These are phyloP conservation scores for Mycena indigotica DNA, from an alignment of 768 basidiomycete genomes.

Conservation along the genomic window DNA sequence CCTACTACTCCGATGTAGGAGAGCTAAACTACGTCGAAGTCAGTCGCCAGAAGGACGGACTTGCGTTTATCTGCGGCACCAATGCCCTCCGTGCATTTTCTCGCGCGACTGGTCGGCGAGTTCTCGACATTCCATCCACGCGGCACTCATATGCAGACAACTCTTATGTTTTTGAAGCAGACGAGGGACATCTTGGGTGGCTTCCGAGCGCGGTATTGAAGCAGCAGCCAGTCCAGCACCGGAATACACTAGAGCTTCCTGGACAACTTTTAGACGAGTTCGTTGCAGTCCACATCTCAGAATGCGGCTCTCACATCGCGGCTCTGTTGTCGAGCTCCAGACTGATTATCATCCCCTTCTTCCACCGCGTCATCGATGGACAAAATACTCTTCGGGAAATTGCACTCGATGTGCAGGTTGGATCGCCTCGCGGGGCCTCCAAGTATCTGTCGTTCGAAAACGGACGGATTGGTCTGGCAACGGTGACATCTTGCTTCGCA, in stretches of 20 bases:
- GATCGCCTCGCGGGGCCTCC: not conserved
- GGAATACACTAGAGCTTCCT: conserved; percentile 21
- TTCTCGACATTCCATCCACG: conserved; percentile 45
- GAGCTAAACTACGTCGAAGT: conserved; percentile 69
- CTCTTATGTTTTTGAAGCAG: conserved; percentile 30
- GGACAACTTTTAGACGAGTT: conserved; percentile 52
- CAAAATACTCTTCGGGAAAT: not conserved
- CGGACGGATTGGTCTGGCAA: not conserved
- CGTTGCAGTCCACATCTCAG: conserved; percentile 44
- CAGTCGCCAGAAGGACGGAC: conserved; percentile 29
- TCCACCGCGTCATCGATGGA: conserved; percentile 23
- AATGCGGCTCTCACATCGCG: conserved; percentile 50
- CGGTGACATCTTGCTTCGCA: not conserved
- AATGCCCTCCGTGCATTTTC: conserved; percentile 55
- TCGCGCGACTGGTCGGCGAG: conserved; percentile 44
- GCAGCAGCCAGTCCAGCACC: conserved; percentile 5
- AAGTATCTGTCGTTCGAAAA: not conserved
- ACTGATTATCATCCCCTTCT: conserved; percentile 46
- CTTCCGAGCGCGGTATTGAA: conserved; percentile 15
- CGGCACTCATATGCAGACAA: conserved; percentile 37
- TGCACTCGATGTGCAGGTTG: not conserved
- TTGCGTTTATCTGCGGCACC: conserved; percentile 62
- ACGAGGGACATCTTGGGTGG: conserved; percentile 6
- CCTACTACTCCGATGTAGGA: conserved; percentile 37
- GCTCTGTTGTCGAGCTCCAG: conserved; percentile 40